phyloP scores from a whole-genome alignment of 2,329 filamentous ascomycete genomes.

The Xylaria sp. region DNA sequence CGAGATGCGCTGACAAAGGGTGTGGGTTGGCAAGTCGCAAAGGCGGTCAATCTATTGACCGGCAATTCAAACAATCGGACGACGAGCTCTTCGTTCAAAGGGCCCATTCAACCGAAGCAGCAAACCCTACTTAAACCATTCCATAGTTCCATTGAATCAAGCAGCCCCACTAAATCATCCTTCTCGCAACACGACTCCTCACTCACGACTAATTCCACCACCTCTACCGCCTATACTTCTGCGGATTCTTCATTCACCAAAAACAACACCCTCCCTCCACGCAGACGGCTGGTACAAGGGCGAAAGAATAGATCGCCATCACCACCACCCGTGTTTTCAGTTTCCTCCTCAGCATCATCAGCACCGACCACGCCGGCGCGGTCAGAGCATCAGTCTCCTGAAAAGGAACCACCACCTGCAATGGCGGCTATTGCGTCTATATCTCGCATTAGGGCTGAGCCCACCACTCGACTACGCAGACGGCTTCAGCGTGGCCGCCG shows the following conservation, averaged over 20 bases:
- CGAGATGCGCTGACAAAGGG: slow-evolving; percentile 46
- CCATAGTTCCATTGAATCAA: slow-evolving; percentile 9
- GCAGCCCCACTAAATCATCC: slow-evolving; percentile 26
- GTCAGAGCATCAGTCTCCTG: slow-evolving; percentile 37
- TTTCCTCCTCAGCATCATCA: slow-evolving; percentile 49
- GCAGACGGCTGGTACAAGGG: slow-evolving; percentile 48
- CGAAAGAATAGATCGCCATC: slow-evolving; percentile 45
- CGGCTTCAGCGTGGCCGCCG: slow-evolving; percentile 45
- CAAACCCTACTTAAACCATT: slow-evolving; percentile 18
- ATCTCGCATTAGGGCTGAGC: slow-evolving; percentile 1
- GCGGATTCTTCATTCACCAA: slow-evolving; percentile 36
- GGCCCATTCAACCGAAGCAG: slow-evolving; percentile 27
- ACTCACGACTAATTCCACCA: slow-evolving; percentile 27
- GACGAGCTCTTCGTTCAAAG: slow-evolving; percentile 11
- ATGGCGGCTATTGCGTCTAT: slow-evolving; percentile 20
- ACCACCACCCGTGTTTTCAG: slow-evolving; percentile 48
- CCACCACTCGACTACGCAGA: slow-evolving; percentile 39
- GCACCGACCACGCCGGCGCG: slow-evolving; percentile 45
- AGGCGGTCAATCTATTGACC: slow-evolving; percentile 43
- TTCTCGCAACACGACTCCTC: slow-evolving; percentile 35
- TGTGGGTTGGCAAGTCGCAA: slow-evolving; percentile 44
- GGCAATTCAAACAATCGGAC: slow-evolving; percentile 18
- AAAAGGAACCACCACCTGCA: slow-evolving; percentile 9
- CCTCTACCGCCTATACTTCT: slow-evolving; percentile 31
- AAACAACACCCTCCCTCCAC: slow-evolving; percentile 37